Conservation (phyloP, 23 red algal genomes). For the Chondrus crispus region DNA sequence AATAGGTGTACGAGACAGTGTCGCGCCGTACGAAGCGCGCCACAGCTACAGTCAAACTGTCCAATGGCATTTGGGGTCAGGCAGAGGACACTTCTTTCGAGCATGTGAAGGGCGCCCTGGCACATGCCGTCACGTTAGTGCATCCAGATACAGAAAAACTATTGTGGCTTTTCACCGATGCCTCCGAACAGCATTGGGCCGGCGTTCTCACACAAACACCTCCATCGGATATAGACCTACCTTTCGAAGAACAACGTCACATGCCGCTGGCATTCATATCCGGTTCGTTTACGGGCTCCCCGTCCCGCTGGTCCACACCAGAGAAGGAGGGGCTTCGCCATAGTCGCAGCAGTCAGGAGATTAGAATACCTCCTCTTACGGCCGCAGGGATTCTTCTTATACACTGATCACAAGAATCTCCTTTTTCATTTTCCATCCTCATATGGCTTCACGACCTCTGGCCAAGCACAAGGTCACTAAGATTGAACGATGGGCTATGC, state of each 20-base stretch:
- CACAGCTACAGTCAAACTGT: not conserved
- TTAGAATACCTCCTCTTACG: not conserved
- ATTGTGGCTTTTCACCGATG: not conserved
- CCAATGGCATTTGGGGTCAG: not conserved
- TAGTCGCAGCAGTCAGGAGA: not conserved
- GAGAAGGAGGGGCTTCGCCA: not conserved
- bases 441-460: not conserved
- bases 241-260: not conserved
- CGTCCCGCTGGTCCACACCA: not conserved
- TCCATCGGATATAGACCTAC: not conserved
- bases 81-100: not conserved
- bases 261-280: constrained; percentile 9
- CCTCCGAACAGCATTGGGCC: not conserved
- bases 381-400: not conserved
- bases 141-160: not conserved
- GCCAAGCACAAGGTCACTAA: not conserved
- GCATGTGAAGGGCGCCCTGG: not conserved
- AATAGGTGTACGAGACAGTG: not conserved
- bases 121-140: not conserved
- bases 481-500: not conserved
- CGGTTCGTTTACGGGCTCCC: not conserved
- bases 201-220: not conserved
- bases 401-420: not conserved
- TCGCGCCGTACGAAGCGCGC: not conserved
- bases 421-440: not conserved